These are phyloP conservation scores for Pinus albicaulis DNA, from an alignment of 75 land plant species.

Conservation along the genomic window DNA sequence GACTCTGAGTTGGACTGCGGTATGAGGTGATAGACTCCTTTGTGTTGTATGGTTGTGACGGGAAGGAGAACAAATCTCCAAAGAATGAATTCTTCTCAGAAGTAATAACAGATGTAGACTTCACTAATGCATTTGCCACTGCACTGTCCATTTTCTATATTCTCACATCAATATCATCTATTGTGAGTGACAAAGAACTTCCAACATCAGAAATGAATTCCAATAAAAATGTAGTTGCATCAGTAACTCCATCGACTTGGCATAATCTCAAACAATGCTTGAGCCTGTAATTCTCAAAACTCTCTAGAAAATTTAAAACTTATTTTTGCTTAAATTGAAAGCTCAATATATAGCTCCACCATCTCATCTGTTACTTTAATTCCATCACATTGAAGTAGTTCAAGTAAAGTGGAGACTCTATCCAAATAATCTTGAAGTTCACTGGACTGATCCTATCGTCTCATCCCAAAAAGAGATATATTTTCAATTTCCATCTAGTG, in stretches of 20 bases:
- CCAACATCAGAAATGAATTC: slow-evolving; percentile 97
- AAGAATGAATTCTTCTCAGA: slow-evolving; percentile 22
- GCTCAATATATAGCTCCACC: slow-evolving; percentile 76
- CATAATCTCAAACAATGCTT: slow-evolving; percentile 93
- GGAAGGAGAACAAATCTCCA: too few species aligned
- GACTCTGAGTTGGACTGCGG: too few species aligned
- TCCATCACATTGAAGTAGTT: slow-evolving; percentile 43
- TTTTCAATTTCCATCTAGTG: slow-evolving; percentile 7
- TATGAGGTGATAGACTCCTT: too few species aligned
- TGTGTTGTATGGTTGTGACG: too few species aligned
- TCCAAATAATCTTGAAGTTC: slow-evolving; percentile 38
- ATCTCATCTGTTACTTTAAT: slow-evolving; percentile 79
- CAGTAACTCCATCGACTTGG: slow-evolving; percentile 79
- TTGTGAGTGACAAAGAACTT: slow-evolving; percentile 72
- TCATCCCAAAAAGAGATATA: slow-evolving; percentile 6
- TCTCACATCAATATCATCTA: slow-evolving; percentile 48
- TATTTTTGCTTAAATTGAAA: slow-evolving; percentile 71
- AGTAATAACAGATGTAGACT: slow-evolving; percentile 1
- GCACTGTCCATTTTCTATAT: slow-evolving; percentile 53
- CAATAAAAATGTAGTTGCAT: slow-evolving; percentile 91
- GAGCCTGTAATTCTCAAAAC: slow-evolving; percentile 84
- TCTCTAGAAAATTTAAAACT: slow-evolving; percentile 83
- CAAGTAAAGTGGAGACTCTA: slow-evolving; percentile 41
- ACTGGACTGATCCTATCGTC: slow-evolving; percentile 11
- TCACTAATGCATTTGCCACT: slow-evolving; percentile 30